These are phyloP conservation scores for Umbelopsis ramanniana DNA, from an alignment of 192 early-diverging fungal genomes.

Conservation along the genomic window DNA sequence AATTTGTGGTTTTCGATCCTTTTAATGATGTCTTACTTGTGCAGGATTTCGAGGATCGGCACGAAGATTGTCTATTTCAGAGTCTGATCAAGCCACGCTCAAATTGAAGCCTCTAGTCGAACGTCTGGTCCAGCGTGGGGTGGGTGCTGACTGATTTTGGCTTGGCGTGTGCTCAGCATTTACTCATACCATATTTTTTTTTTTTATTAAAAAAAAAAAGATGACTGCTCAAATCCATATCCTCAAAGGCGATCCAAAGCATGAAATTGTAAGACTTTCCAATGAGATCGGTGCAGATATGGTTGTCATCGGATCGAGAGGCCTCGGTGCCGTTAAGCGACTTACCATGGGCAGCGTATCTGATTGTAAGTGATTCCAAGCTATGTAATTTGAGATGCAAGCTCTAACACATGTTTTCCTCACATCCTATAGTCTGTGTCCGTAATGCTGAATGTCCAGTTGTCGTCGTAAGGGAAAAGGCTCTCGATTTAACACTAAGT, in stretches of 20 bases:
- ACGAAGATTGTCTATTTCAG: conserved; percentile 18
- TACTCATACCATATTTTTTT: neutral
- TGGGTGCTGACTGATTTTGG: neutral
- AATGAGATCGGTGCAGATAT: conserved; percentile 23
- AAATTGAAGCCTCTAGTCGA: conserved; percentile 26
- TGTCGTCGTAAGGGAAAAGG: conserved; percentile 15
- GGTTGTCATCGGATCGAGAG: conserved; percentile 23
- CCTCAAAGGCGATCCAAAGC: conserved; percentile 27
- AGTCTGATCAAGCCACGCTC: conserved; percentile 16
- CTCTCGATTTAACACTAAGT: conserved; percentile 17
- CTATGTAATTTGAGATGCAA: too few relatives aligned
- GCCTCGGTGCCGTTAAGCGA: conserved; percentile 17
- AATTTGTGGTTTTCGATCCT: too few relatives aligned
- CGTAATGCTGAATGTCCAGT: conserved; percentile 27
- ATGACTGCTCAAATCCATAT: conserved; percentile 26
- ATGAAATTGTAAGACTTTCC: conserved; percentile 18
- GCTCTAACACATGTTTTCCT: too few relatives aligned
- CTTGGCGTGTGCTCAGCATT: too few relatives aligned
- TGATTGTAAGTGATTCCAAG: conserved; percentile 13
- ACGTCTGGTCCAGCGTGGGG: conserved; percentile 16
- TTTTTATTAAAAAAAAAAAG: neutral
- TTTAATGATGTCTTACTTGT: neutral
- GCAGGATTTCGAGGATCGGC: conserved; percentile 19
- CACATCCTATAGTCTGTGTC: conserved; percentile 7
- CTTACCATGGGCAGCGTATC: conserved; percentile 29